Percentiles rank a stretch among this genome's conserved stretches.
These are phyloP conservation scores for Zoysia matrella DNA, from an alignment of 202 grass and related monocot species.

Conservation along the genomic window DNA sequence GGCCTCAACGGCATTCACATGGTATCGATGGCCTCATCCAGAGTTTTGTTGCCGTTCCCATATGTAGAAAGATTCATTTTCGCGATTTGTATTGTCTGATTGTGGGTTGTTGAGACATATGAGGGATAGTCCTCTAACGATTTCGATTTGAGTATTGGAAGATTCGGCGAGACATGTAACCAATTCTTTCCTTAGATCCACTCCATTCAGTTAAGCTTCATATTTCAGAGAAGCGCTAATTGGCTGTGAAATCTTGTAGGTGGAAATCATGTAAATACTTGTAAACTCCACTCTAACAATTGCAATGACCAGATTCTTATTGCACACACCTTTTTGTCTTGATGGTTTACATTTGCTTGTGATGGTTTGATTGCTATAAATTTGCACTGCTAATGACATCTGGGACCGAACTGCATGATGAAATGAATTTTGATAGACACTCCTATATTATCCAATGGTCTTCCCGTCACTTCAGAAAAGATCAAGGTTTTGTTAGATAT, in stretches of 20 bases:
- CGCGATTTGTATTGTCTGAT: not conserved
- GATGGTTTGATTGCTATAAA: not conserved
- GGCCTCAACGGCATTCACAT: no score
- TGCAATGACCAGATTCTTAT: no score
- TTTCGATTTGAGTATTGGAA: no score
- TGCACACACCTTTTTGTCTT: not conserved
- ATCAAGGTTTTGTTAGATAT: no score
- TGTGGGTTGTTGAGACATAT: not conserved
- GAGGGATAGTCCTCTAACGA: no score
- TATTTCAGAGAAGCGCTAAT: conserved; percentile 28
- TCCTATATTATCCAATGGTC: not conserved
- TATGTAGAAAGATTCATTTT: not conserved
- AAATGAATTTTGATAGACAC: not conserved
- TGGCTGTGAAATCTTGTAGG: conserved; percentile 16
- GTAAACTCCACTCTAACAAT: conserved; percentile 28
- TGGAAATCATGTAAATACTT: conserved; percentile 44
- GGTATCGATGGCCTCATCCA: no score
- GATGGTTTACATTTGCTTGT: not conserved
- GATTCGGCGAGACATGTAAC: conserved; percentile 26
- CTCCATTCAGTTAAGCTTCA: conserved; percentile 20
- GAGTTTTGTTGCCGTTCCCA: no score
- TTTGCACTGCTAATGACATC: not conserved
- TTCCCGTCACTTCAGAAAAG: not conserved
- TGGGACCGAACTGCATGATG: not conserved
- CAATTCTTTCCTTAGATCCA: conserved; percentile 45